These are phyloP conservation scores for Protomyces gravidus DNA, from an alignment of 1,139 yeast species.

Conservation along the genomic window DNA sequence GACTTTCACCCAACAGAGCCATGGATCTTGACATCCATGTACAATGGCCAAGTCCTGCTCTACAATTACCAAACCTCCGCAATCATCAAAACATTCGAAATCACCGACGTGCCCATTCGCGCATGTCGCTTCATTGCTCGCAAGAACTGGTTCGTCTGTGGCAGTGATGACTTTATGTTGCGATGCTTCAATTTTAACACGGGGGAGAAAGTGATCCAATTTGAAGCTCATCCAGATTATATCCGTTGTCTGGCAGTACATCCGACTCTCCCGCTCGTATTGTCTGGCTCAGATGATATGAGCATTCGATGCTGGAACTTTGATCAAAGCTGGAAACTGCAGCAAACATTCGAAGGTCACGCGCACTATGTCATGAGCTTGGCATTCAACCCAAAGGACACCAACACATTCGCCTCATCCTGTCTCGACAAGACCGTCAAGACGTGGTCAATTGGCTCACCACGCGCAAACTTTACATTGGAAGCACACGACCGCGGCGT, in stretches of 20 bases:
- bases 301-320: conserved; percentile 94
- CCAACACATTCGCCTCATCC: conserved; percentile 94
- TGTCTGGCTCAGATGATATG: conserved; percentile 89
- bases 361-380: conserved; percentile 92
- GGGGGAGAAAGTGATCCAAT: conserved; percentile 87
- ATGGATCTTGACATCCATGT: conserved; percentile 48
- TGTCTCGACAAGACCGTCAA: conserved; percentile 94
- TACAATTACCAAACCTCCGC: conserved; percentile 40
- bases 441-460: conserved; percentile 89
- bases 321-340: conserved; percentile 87
- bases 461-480: conserved; percentile 87
- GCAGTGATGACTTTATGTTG: conserved; percentile 90
- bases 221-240: conserved; percentile 97
- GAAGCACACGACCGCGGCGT: conserved; percentile 93
- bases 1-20: conserved; percentile 98
- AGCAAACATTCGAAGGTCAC: conserved; percentile 86
- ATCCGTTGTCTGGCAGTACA: conserved; percentile 90
- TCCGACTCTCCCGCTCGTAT: conserved; percentile 81
- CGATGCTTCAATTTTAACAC: conserved; percentile 93
- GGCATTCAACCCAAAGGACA: conserved; percentile 94
- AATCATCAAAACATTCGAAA: conserved; percentile 69
- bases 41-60: conserved; percentile 31
- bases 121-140: conserved; percentile 93
- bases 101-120: conserved; percentile 90
- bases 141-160: conserved; percentile 95